These are phyloP conservation scores for Fusarium sp. DNA, from an alignment of 2,329 filamentous ascomycete genomes.

Conservation along the genomic window DNA sequence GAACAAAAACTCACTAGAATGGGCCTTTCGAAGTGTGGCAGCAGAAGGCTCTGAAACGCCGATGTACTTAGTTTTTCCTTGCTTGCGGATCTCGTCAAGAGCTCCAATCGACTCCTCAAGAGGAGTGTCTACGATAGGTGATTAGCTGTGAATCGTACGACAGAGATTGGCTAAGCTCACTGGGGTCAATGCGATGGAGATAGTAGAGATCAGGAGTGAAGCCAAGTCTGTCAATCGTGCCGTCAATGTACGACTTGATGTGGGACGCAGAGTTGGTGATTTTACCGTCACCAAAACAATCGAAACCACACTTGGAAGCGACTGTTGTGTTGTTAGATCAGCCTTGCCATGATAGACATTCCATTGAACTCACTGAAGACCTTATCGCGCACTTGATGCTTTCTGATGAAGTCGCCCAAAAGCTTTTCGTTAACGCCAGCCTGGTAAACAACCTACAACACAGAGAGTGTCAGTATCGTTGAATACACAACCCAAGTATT, in stretches of 20 bases:
- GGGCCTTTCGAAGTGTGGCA: conserved; percentile 5
- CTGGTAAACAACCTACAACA: not conserved
- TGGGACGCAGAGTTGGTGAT: conserved; percentile 9
- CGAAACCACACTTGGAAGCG: conserved; percentile 14
- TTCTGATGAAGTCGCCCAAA: conserved; percentile 20
- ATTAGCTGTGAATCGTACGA: not conserved
- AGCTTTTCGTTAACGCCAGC: conserved; percentile 19
- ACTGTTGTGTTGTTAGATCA: not conserved
- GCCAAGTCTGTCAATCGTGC: conserved; percentile 14
- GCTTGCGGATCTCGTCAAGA: not conserved
- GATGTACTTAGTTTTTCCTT: conserved; percentile 19
- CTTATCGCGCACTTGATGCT: conserved; percentile 16
- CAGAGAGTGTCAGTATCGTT: not conserved
- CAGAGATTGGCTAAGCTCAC: not conserved
- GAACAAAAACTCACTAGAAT: not conserved
- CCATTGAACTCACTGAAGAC: conserved; percentile 7
- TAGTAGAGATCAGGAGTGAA: conserved; percentile 20
- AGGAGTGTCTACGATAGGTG: not conserved
- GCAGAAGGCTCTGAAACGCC: conserved; percentile 13
- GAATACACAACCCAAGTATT: not conserved
- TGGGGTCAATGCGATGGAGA: conserved; percentile 13
- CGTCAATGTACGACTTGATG: conserved; percentile 14
- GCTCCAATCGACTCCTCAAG: conserved; percentile 17
- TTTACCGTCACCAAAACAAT: not conserved
- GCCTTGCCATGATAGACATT: not conserved